phyloP scores from a whole-genome alignment of 2,329 filamentous ascomycete genomes.

The Boeremia exigua region DNA sequence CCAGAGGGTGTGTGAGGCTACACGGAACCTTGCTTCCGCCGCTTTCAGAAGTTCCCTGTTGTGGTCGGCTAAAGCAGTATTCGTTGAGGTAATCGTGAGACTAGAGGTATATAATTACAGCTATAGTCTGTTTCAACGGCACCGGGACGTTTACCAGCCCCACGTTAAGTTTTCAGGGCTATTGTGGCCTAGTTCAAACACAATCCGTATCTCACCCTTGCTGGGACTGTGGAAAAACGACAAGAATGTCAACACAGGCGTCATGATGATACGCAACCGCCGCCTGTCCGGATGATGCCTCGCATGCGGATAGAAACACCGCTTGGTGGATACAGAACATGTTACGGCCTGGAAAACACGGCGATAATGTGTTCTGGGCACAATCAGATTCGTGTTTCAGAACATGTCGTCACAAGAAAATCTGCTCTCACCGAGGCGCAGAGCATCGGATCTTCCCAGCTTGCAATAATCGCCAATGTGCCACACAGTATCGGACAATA shows the following conservation, averaged over 20 bases:
- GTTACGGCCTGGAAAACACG: background rate
- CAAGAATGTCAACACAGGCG: background rate
- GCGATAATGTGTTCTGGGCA: conserved; percentile 2
- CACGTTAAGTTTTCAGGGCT: background rate
- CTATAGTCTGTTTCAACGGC: conserved; percentile 35
- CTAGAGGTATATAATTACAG: conserved; percentile 13
- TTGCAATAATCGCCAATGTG: background rate
- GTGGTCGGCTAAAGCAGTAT: background rate
- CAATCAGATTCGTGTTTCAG: conserved; percentile 7
- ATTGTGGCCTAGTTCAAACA: conserved; percentile 14
- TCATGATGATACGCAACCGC: background rate
- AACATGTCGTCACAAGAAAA: background rate
- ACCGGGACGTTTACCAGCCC: conserved; percentile 17
- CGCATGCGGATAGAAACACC: background rate
- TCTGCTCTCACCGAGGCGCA: background rate
- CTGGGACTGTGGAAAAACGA: background rate
- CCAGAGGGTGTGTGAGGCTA: background rate
- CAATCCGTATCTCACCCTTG: background rate
- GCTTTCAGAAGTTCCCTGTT: background rate
- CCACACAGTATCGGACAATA: background rate
- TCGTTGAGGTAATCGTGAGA: conserved; percentile 16
- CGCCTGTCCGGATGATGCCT: background rate
- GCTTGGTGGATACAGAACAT: background rate
- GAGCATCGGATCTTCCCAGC: background rate
- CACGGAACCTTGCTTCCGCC: background rate